Evolutionary conservation across 495 filamentous ascomycete species (phyloP).

Genomic region (Penicillium daleae): DNA sequence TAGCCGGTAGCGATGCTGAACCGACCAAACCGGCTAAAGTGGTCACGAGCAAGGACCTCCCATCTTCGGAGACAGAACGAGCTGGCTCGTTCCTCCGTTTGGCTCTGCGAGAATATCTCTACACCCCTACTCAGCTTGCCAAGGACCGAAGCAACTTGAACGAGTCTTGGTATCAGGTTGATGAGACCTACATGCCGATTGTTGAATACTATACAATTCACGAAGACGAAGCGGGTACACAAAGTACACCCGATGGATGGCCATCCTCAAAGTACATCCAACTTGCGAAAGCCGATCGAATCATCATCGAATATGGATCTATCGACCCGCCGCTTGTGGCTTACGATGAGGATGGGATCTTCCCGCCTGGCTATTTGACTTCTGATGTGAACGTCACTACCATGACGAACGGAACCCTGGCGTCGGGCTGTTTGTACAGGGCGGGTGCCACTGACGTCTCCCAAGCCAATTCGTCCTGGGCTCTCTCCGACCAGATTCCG

Average conservation of each 20-base stretch:
- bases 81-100: conserved; percentile 40
- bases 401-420: conserved; percentile 41
- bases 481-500: conserved; percentile 38
- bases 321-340: conserved; percentile 59
- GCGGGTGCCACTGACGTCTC: conserved; percentile 40
- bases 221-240: conserved; percentile 33
- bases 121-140: conserved; percentile 51
- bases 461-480: conserved; percentile 62
- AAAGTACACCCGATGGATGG: conserved; percentile 66
- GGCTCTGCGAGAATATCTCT: conserved; percentile 54
- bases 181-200: conserved; percentile 48
- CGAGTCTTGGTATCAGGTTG: conserved; percentile 58
- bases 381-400: conserved; percentile 30
- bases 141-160: conserved; percentile 60
- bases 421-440: conserved; percentile 56
- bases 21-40: conserved; percentile 43
- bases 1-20: conserved; percentile 45
- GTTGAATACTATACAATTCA: conserved; percentile 56
- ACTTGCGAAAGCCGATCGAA: conserved; percentile 50
- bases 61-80: conserved; percentile 32
- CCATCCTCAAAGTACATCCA: conserved; percentile 61
- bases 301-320: conserved; percentile 57
- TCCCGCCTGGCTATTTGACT: conserved; percentile 44
- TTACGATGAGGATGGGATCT: conserved; percentile 47
- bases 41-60: conserved; percentile 39